Conservation (phyloP, 2,329 filamentous ascomycete genomes). For the Scedosporium dehoogii region DNA sequence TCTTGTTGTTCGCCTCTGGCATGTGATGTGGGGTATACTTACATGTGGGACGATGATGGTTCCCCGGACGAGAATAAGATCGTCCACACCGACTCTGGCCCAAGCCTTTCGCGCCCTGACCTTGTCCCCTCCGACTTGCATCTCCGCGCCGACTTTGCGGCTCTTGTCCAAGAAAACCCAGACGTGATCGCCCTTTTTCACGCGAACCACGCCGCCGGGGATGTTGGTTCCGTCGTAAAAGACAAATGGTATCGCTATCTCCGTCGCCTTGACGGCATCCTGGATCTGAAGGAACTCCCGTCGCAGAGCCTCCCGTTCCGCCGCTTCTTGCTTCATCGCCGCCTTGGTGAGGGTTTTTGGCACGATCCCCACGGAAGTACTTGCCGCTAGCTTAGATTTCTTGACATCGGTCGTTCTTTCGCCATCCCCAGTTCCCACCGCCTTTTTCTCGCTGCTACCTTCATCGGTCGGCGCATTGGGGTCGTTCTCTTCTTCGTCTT, state of each 20-base stretch:
- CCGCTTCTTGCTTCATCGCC: slow-evolving; percentile 68
- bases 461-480: slow-evolving; percentile 20
- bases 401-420: slow-evolving; percentile 11
- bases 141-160: slow-evolving; percentile 77
- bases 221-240: slow-evolving; percentile 94
- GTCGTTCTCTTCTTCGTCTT: slow-evolving; percentile 48
- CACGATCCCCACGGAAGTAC: slow-evolving; percentile 48
- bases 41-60: slow-evolving; percentile 92
- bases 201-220: slow-evolving; percentile 69
- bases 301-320: slow-evolving; percentile 66
- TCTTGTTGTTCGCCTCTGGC: neutral
- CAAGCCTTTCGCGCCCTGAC: slow-evolving; percentile 64
- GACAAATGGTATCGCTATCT: slow-evolving; percentile 87
- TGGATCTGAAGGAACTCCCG: slow-evolving; percentile 77
- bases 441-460: neutral
- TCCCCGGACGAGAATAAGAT: slow-evolving; percentile 84
- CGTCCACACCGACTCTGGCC: slow-evolving; percentile 90
- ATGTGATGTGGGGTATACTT: slow-evolving; percentile 29
- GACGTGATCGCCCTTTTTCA: slow-evolving; percentile 87
- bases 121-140: slow-evolving; percentile 58
- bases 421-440: slow-evolving; percentile 10
- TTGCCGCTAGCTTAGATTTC: slow-evolving; percentile 48
- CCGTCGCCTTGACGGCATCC: slow-evolving; percentile 77
- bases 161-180: slow-evolving; percentile 93
- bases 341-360: slow-evolving; percentile 65